Conservation (phyloP, 1,284 basidiomycete species). For the Omphalotus olearius region DNA sequence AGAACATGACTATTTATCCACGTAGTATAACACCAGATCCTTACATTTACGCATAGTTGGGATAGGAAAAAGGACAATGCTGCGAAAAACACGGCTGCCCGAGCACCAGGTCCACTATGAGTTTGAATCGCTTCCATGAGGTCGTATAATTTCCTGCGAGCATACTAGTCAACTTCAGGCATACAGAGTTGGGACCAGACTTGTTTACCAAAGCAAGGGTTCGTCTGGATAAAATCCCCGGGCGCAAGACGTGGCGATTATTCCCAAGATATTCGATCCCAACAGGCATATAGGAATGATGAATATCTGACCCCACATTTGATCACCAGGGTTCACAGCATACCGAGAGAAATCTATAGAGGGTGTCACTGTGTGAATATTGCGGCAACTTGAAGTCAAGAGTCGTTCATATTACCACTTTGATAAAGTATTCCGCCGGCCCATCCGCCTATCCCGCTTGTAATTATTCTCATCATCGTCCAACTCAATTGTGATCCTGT, state of each 20-base stretch:
- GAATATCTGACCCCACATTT: conserved; percentile 28
- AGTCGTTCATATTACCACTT: conserved; percentile 23
- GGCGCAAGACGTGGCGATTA: conserved; percentile 28
- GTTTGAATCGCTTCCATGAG: conserved; percentile 26
- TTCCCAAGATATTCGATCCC: conserved; percentile 27
- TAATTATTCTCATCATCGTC: conserved; percentile 29
- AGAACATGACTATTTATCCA: conserved; percentile 22
- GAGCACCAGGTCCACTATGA: conserved; percentile 22
- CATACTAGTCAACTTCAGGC: neutral
- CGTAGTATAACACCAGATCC: neutral
- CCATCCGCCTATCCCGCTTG: conserved; percentile 28
- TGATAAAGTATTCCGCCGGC: conserved; percentile 30
- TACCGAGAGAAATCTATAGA: conserved; percentile 29
- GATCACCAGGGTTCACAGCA: conserved; percentile 26
- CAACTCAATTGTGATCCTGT: conserved; percentile 24
- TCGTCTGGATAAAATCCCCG: conserved; percentile 28
- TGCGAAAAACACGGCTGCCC: conserved; percentile 29
- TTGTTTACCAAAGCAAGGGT: conserved; percentile 23
- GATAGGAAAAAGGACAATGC: conserved; percentile 27
- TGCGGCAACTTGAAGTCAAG: neutral
- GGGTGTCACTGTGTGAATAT: neutral
- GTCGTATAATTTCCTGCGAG: conserved; percentile 24
- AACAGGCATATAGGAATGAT: conserved; percentile 28
- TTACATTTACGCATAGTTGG: conserved; percentile 26
- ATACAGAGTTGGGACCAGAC: neutral